Evolutionary conservation across 1,139 yeast genomes (phyloP).

Genomic region (Tardiomyces depauwii): DNA sequence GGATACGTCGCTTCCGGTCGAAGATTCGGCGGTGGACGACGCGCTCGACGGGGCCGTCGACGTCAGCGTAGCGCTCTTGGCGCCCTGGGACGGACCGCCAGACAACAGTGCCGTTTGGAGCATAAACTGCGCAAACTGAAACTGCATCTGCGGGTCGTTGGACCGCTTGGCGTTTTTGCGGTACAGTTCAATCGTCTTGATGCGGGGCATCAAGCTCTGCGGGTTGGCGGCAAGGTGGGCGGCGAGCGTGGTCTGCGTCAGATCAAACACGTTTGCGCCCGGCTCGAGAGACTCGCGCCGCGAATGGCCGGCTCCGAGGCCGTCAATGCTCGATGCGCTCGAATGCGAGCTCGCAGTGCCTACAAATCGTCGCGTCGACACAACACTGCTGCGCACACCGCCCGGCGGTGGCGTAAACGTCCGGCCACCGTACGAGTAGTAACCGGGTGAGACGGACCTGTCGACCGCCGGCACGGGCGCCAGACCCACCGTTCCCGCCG

Average conservation of each 20-base stretch:
- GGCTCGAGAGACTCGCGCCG: background rate
- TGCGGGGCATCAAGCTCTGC: conserved; percentile 50
- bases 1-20: background rate
- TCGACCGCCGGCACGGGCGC: background rate
- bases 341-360: background rate
- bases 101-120: conserved; percentile 61
- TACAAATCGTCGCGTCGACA: background rate
- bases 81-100: conserved; percentile 8
- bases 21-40: background rate
- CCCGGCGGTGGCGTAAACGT: background rate
- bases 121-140: conserved; percentile 88
- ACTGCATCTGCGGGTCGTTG: conserved; percentile 74
- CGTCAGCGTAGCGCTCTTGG: conserved; percentile 7
- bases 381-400: background rate
- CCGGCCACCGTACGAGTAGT: background rate
- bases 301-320: background rate
- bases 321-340: background rate
- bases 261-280: background rate
- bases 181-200: conserved; percentile 80
- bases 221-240: conserved; percentile 5
- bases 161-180: conserved; percentile 76
- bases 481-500: background rate
- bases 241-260: background rate
- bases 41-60: conserved; percentile 6
- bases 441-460: background rate